Evolutionary conservation across 371 early-diverging fungal genomes (phyloP).

Genomic region (Entomophthora muscae): DNA sequence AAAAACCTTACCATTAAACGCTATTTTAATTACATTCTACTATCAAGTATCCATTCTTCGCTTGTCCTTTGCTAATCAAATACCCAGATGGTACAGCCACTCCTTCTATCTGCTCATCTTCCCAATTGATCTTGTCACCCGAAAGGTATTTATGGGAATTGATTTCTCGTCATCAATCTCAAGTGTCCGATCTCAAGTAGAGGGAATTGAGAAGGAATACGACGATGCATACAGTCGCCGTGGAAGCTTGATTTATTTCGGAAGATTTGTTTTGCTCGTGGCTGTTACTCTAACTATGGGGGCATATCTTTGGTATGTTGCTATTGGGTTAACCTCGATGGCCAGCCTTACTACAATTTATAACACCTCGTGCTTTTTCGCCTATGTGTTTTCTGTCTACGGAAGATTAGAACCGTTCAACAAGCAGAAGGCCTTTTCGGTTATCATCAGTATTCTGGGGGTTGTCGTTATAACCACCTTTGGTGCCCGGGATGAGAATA

Average conservation of each 20-base stretch:
- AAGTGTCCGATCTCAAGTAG: neutral
- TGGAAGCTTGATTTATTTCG: conserved; percentile 13
- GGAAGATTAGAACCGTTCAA: conserved; percentile 40
- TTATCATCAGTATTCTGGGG: conserved; percentile 45
- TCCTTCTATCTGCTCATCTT: conserved; percentile 43
- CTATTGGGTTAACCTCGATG: conserved; percentile 51
- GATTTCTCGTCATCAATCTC: conserved; percentile 8
- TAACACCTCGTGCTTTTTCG: no score
- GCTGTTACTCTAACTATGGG: conserved; percentile 38
- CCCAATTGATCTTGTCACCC: conserved; percentile 33
- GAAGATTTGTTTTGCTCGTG: conserved; percentile 21
- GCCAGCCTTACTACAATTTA: conserved; percentile 61
- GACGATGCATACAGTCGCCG: neutral
- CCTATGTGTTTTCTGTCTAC: conserved; percentile 49
- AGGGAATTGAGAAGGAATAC: neutral
- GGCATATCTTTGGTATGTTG: conserved; percentile 66
- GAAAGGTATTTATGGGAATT: conserved; percentile 9
- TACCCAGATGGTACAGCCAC: conserved; percentile 41
- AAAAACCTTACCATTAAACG: no score
- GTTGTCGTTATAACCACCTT: conserved; percentile 31
- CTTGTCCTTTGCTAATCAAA: neutral
- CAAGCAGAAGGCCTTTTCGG: conserved; percentile 34
- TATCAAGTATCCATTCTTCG: neutral
- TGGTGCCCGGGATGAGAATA: neutral
- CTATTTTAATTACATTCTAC: neutral